Evolutionary conservation across 306 rosid genomes (phyloP), one percentile per base, ranked within the genome.

Genomic region (Begonia loranthoides): DNA sequence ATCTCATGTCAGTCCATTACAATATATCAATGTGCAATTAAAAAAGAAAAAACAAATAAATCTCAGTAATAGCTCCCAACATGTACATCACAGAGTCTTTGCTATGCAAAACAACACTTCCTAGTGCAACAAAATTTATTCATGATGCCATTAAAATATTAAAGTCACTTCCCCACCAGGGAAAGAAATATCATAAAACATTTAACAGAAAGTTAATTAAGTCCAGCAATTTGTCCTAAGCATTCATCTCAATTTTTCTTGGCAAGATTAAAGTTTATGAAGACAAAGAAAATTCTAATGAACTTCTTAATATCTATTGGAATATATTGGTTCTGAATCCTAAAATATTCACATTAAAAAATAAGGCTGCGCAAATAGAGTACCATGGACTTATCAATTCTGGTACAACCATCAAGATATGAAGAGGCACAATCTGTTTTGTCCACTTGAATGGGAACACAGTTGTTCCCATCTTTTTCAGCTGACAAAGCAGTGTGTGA

Each of bases 351-450:
- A 28, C 36, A 28, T 28, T 28, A 4, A 28, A 28, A 28, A 28
- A 7, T 28, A 28, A 60, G 56, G 19, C 56, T 45, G 56, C 60
- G 47, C 47, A 43, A 43, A n/a, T 10, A n/a, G 0, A 2, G 66
- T 73, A 87, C 96, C 82, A 50, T 66, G 44, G 51, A 40, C 24
- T 58, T 57, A 11, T 58, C 21, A 58, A 43, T 48, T 67, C 65
- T 51, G 19, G 45, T 38, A 44, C 56, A 75, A 54, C 56, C 65
- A 55, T 50, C 58, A 17, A 59, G 24, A 56, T 15, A 38, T 52
- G 64, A 41, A 49, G 38, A 15, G 48, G 54, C 24, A 60, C 51
- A 43, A 63, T 57, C 58, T 66, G 17, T 51, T 15, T 56, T 52
- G 57, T 62, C 58, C 49, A 67, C 79, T 21, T 15, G 34, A 46